Base-by-base conservation (phyloP, 768 basidiomycete species). In the Termitomyces sp. region DNA sequence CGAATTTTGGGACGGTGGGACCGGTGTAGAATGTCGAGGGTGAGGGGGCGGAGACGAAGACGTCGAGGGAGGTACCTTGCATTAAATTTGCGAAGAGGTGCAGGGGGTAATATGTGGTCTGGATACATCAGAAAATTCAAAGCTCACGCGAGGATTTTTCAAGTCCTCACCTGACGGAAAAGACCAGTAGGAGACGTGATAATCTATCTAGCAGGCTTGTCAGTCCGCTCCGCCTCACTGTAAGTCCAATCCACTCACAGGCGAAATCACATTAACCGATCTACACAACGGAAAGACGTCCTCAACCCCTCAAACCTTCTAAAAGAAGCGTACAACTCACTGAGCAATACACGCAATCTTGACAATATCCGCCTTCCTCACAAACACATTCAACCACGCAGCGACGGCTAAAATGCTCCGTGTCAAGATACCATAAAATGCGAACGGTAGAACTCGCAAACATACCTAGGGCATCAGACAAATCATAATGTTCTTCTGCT, bases 271-370 rank as follows among this genome's bases (percentile, higher is more conserved):
- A 60, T 82, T 82, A 34, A 82, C 77, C 10, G 75, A 77, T 61
- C 74, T 77, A 38, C 37, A 52, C 15, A 17, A 11, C 45, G n/a
- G 29, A 31, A 38, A 36, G 17, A 17, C 5, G 12, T 42, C 10
- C 46, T 9, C 25, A 37, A 25, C 25, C 15, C 3, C n/a, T 45
- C n/a, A 38, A 20, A 25, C 14, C 46, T 4, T 34, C 14, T 5
- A 49, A 31, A 43, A 9, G 6, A 12, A 48, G n/a, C n/a, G 31
- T 51, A 54, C 5, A 48, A 75, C 81, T 56, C 69, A 80, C 76
- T 87, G 86, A 4, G 86, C 84, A 49, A 86, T 79, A 66, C 85
- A 86, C 1, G 85, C 85, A 52, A 86, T 83, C 62, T 83, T 82
- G 48, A 86, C 81, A 7, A 84, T 74, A 65, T 84, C 81, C 5